Evolutionary conservation across 768 basidiomycete species (phyloP), one percentile per base, ranked within the genome.

Genomic region (Tricholoma saponaceum): DNA sequence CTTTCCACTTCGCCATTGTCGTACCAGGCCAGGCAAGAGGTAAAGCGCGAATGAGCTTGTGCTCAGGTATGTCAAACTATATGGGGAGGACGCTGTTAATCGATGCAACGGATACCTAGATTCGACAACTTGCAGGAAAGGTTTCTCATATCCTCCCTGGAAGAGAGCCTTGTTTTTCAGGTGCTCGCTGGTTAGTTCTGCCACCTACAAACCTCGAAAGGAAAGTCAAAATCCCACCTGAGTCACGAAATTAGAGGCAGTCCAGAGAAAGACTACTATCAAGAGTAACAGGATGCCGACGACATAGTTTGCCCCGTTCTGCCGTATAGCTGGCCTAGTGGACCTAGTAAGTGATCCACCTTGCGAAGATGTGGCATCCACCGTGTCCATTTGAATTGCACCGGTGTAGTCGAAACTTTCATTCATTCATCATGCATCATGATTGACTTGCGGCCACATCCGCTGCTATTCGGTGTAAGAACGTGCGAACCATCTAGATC

Each of bases 21-120:
- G 47, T 18, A 30, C 20, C 26, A 50, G 37, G 50, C 58, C 61
- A 49, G 91, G 91, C 2, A 93, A 52, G 28, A 95, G 85, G 72
- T 95, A 95, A 13, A 93, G 64, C 3, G 83, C 74, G 67, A 98
- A 98, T n/a, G 92, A 79, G 60, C 90, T 87, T 1, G 95, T 98
- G 72, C 87, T 94, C 67, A 96, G 76, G 67, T 97, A 98, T 10
- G 96, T 95, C 52, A 92, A 82, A 57, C 90, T 91, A 57, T 44
- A n/a, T 33, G 13, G n/a, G 12, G 25, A 35, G 54, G 12, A n/a
- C n/a, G 8, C 2, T 18, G 13, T 46, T 25, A 46, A 50, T 30
- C 47, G 10, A 9, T 23, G 25, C 26, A 30, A 12, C 16, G 26
- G 8, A 28, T 18, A 30, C 14, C 47, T 30, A 30, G 10, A 50